phyloP scores from a whole-genome alignment of 1,284 basidiomycete genomes.

The Apiotrichum mycotoxinovorans region DNA sequence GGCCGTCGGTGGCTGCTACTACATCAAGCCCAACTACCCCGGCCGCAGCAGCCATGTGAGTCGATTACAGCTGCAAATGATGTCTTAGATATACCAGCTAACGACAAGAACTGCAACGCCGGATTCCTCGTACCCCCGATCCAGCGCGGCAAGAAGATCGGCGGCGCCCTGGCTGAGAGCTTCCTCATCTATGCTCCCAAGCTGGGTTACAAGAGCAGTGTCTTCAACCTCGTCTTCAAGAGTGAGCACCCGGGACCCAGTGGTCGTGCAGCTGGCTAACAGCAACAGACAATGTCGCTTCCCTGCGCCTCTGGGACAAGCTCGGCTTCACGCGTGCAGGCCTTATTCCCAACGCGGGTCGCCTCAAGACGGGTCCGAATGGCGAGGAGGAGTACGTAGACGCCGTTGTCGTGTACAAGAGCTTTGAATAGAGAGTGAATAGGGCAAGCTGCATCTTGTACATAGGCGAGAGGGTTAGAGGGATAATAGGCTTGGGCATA shows the following conservation, averaged over 20 bases:
- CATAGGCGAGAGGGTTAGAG: too few species aligned
- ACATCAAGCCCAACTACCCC: constrained; percentile 88
- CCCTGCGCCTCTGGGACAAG: constrained; percentile 73
- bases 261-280: neutral
- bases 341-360: constrained; percentile 76
- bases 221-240: constrained; percentile 90
- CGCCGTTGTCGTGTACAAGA: constrained; percentile 80
- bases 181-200: constrained; percentile 75
- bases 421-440: constrained; percentile 54
- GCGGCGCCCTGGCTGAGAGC: constrained; percentile 68
- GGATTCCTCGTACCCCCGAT: constrained; percentile 77
- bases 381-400: constrained; percentile 80
- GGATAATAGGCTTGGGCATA: too few species aligned
- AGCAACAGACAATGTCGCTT: constrained; percentile 52
- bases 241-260: constrained; percentile 56
- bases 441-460: neutral
- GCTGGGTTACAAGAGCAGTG: constrained; percentile 72
- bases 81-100: neutral
- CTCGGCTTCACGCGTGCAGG: constrained; percentile 80
- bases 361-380: constrained; percentile 61
- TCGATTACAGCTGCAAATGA: constrained; percentile 10
- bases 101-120: constrained; percentile 51
- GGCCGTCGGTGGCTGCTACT: constrained; percentile 74
- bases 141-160: constrained; percentile 68
- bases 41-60: constrained; percentile 87